Conservation (phyloP, 2,329 filamentous ascomycete species). For the Cladorrhinum sp. region DNA sequence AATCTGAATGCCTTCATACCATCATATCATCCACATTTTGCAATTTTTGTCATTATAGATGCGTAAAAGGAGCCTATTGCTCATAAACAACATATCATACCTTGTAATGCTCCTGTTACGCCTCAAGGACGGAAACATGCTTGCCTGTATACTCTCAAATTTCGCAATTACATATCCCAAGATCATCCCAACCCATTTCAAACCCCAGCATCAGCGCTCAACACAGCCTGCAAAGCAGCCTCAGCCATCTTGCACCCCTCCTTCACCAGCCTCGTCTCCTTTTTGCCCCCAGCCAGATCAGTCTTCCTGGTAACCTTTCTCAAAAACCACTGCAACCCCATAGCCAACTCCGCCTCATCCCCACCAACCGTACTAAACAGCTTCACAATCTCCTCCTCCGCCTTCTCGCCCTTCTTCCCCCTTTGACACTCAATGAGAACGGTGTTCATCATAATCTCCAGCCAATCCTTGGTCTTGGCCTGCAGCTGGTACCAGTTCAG, state of each 20-base stretch:
- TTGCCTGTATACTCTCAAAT: too few relatives aligned
- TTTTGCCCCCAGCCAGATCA: slow-evolving; percentile 48
- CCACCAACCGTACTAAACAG: slow-evolving; percentile 62
- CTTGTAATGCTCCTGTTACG: too few relatives aligned
- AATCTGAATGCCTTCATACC: too few relatives aligned
- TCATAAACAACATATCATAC: too few relatives aligned
- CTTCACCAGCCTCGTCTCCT: slow-evolving; percentile 46
- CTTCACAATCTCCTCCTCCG: slow-evolving; percentile 56
- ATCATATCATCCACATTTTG: too few relatives aligned
- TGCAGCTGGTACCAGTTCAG: slow-evolving; percentile 78
- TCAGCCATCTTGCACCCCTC: slow-evolving; percentile 46
- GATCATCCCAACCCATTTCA: too few relatives aligned
- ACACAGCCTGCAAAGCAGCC: slow-evolving; percentile 33
- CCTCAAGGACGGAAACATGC: too few relatives aligned
- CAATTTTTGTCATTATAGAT: too few relatives aligned
- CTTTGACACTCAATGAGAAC: slow-evolving; percentile 64
- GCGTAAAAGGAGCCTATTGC: too few relatives aligned
- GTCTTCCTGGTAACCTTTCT: slow-evolving; percentile 70
- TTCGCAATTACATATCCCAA: too few relatives aligned
- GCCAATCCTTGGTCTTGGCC: slow-evolving; percentile 70
- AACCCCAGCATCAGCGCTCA: slow-evolving; percentile 5
- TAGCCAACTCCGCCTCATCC: slow-evolving; percentile 66
- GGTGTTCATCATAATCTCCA: slow-evolving; percentile 76
- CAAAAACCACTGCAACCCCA: slow-evolving; percentile 76
- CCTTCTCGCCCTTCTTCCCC: slow-evolving; percentile 38